Percentiles rank a stretch among this genome's conserved stretches.
phyloP scores from a whole-genome alignment of 2,329 filamentous ascomycete genomes.

The Ophiostoma piceae region DNA sequence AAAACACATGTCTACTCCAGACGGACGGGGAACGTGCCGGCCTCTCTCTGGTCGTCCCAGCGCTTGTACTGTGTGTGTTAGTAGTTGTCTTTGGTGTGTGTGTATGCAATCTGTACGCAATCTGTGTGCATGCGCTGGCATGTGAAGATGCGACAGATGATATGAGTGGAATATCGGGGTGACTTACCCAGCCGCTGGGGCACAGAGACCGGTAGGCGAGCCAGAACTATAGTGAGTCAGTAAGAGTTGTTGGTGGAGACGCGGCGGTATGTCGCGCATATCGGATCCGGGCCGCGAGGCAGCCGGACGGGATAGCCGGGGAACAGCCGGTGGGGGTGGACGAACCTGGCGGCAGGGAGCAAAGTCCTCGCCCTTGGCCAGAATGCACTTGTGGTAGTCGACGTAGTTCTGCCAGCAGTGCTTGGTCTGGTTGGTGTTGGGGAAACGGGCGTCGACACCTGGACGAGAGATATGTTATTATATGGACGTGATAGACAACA shows the following conservation, averaged over 20 bases:
- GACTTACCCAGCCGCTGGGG: slow-evolving; percentile 68
- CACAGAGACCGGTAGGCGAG: slow-evolving; percentile 95
- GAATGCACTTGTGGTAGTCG: slow-evolving; percentile 99
- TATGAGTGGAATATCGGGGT: background rate
- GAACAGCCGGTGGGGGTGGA: background rate
- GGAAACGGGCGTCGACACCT: slow-evolving; percentile 99
- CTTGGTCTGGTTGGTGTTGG: slow-evolving; percentile 97
- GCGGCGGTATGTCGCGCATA: slow-evolving; percentile 9
- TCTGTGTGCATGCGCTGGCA: background rate
- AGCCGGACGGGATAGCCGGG: background rate
- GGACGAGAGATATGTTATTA: slow-evolving; percentile 22
- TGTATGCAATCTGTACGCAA: background rate
- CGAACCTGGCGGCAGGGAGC: slow-evolving; percentile 90
- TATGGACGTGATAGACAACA: background rate
- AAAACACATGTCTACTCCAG: slow-evolving; percentile 47
- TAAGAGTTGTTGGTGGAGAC: background rate
- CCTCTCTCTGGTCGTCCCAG: slow-evolving; percentile 93
- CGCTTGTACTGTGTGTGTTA: slow-evolving; percentile 56
- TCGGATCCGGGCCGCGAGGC: background rate
- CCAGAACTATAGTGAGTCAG: slow-evolving; percentile 64
- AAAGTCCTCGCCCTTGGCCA: slow-evolving; percentile 98
- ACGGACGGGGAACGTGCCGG: slow-evolving; percentile 62
- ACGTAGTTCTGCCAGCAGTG: slow-evolving; percentile 99
- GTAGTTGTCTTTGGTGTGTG: slow-evolving; percentile 9
- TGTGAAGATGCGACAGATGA: background rate